phyloP scores from a whole-genome alignment of 2,329 filamentous ascomycete species.

The Trichoderma koningiopsis region DNA sequence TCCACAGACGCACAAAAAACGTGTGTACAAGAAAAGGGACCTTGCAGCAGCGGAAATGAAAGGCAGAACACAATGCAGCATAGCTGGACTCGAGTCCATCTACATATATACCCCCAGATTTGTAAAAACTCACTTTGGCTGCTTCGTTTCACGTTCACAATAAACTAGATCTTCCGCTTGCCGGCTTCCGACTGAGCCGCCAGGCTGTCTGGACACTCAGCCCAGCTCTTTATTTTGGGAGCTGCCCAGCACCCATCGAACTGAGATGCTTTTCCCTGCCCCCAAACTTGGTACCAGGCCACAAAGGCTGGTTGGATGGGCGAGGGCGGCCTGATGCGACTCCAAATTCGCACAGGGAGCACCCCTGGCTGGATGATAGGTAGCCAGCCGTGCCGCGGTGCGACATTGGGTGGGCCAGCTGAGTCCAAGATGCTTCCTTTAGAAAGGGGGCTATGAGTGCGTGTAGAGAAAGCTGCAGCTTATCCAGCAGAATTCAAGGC shows the following conservation, averaged over 20 bases:
- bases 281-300: not conserved
- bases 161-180: not conserved
- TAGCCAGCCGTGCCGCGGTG: slow-evolving; percentile 18
- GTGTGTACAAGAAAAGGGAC: slow-evolving; percentile 12
- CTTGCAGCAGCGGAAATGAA: slow-evolving; percentile 17
- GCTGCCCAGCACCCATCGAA: not conserved
- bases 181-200: slow-evolving; percentile 7
- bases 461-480: not conserved
- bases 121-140: not conserved
- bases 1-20: slow-evolving; percentile 8
- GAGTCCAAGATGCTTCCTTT: slow-evolving; percentile 7
- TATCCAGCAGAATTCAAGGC: not conserved
- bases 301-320: slow-evolving; percentile 12
- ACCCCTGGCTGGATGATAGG: slow-evolving; percentile 18
- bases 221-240: not conserved
- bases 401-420: slow-evolving; percentile 17
- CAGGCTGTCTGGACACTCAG: not conserved
- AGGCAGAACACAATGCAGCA: not conserved
- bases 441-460: not conserved
- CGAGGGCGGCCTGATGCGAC: slow-evolving; percentile 12
- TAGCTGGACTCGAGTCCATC: not conserved
- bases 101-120: not conserved
- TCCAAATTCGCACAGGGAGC: slow-evolving; percentile 2
- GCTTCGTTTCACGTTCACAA: not conserved
- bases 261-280: not conserved